Evolutionary conservation across 1,284 basidiomycete species (phyloP).

Genomic region (Cutaneotrichosporon daszewskae): DNA sequence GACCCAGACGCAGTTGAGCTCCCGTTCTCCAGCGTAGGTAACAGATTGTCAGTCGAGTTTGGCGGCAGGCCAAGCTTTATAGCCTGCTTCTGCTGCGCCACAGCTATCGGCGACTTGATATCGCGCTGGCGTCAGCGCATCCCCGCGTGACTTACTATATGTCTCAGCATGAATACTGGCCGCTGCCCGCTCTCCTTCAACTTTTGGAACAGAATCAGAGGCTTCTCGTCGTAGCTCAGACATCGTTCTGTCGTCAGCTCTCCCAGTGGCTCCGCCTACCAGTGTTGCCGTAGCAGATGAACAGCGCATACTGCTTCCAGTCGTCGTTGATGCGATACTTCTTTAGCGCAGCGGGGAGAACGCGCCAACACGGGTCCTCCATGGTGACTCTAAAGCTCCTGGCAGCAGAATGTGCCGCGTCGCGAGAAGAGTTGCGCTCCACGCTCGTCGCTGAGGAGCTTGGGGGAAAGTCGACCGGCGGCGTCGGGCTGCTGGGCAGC

Average conservation of each 20-base stretch:
- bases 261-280: conserved; percentile 52
- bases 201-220: conserved; percentile 90
- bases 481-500: conserved; percentile 12
- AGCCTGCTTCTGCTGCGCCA: conserved; percentile 90
- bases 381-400: conserved; percentile 59
- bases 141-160: conserved; percentile 54
- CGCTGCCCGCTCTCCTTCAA: conserved; percentile 96
- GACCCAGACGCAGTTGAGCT: background rate
- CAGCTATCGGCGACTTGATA: conserved; percentile 90
- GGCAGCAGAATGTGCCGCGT: conserved; percentile 41
- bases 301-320: conserved; percentile 98
- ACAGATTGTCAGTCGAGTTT: conserved; percentile 23
- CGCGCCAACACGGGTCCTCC: conserved; percentile 97
- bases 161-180: conserved; percentile 97
- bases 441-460: conserved; percentile 5
- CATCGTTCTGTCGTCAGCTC: conserved; percentile 67
- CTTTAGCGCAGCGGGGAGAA: conserved; percentile 92
- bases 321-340: conserved; percentile 99
- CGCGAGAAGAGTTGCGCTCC: conserved; percentile 19
- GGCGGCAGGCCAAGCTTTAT: conserved; percentile 36
- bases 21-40: conserved; percentile 29
- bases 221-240: conserved; percentile 96
- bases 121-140: conserved; percentile 93
- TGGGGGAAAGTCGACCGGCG: conserved; percentile 11
- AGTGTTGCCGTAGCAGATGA: conserved; percentile 91